phyloP scores from a whole-genome alignment of 225 moss, liverwort and hornwort genomes.

The Bryum argenteum region DNA sequence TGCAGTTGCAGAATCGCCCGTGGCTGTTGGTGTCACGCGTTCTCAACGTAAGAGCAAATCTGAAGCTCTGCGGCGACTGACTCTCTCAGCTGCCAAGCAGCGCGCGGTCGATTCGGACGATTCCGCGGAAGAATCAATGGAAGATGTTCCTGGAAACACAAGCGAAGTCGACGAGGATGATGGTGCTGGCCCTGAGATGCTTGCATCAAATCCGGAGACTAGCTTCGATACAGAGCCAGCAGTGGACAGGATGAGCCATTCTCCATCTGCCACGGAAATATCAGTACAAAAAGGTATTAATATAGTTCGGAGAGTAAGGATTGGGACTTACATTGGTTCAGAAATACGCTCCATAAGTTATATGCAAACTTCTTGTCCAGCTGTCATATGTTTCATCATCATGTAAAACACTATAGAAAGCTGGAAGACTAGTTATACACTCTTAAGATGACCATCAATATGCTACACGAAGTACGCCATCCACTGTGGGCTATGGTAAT shows the following conservation, averaged over 20 bases:
- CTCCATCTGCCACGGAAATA: constrained; percentile 26
- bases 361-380: constrained; percentile 21
- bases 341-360: not conserved
- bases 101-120: constrained; percentile 40
- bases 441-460: not conserved
- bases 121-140: constrained; percentile 27
- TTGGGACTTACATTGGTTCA: constrained; percentile 4
- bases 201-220: constrained; percentile 18
- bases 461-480: not conserved
- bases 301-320: not conserved
- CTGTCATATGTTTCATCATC: constrained; percentile 18
- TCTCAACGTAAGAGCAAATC: constrained; percentile 62
- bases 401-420: constrained; percentile 6
- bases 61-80: constrained; percentile 53
- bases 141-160: constrained; percentile 26
- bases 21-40: constrained; percentile 41
- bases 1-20: constrained; percentile 42
- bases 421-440: not conserved
- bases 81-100: constrained; percentile 56
- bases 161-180: constrained; percentile 39
- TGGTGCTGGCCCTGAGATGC: constrained; percentile 30
- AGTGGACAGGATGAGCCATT: constrained; percentile 29
- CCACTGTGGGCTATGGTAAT: not conserved
- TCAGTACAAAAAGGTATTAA: constrained; percentile 31
- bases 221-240: constrained; percentile 21